Base-by-base conservation (phyloP, 2,329 filamentous ascomycete species). In the Aspergillus intermedius region DNA sequence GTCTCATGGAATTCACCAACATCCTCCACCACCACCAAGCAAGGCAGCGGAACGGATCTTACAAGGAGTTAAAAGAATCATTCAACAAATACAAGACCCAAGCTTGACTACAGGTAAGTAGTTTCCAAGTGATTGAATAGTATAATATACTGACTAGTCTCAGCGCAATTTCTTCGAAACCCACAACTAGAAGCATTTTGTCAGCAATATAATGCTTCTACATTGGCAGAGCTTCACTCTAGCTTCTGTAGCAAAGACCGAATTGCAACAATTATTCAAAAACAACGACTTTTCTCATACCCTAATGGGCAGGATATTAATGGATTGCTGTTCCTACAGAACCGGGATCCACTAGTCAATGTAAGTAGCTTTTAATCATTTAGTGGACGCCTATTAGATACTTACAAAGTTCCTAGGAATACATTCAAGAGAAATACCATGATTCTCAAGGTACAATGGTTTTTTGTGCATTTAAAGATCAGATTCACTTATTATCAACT, bases 1-100 rank as follows among this genome's bases (percentile, higher is more conserved):
- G n/a, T 53, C 48, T 2, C 46, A 49, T 28, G 49, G 51, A 4
- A 21, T 53, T 10, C 51, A 53, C 34, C 30, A 47, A n/a, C 51
- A 53, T 45, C 51, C 51, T 9, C 51, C 51, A 21, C 51, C 51
- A 30, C 48, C 42, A 43, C 49, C 48, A 32, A 32, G 28, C 28
- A 32, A 32, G 28, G 28, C 28, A 32, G 4, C 28, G 1, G 28
- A 50, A 28, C 4, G 41, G 4, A 53, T 53, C 17, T 28, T 48
- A 17, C 43, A 45, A 10, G 44, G 34, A 17, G 34, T 47, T 12
- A 44, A 40, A 19, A 7, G 34, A 13, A 46, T 43, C 23, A 51
- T 51, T 25, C 28, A 40, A 17, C 46, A 47, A 30, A 47, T 44
- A 6, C 22, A n/a, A 42, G 47, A 47, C 15, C 46, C 46, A 1